These are phyloP conservation scores for Rhynchosporium secalis DNA, from an alignment of 2,329 filamentous ascomycete genomes.

Conservation along the genomic window DNA sequence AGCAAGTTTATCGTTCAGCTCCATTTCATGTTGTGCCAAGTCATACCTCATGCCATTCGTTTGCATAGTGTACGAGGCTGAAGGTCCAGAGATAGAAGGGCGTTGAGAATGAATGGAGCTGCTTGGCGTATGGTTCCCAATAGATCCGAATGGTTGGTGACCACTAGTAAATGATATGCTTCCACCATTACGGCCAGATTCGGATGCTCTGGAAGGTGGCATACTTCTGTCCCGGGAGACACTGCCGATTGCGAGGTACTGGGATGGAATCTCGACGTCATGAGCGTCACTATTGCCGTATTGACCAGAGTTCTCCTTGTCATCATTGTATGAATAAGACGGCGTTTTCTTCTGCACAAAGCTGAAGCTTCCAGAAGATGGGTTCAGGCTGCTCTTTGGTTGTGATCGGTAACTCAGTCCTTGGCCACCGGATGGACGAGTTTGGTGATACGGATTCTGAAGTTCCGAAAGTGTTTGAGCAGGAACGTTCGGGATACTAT, in stretches of 20 bases:
- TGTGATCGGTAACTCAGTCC: conserved; percentile 41
- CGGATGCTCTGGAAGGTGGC: conserved; percentile 56
- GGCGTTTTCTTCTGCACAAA: conserved; percentile 35
- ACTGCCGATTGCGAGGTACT: conserved; percentile 47
- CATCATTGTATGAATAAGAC: conserved; percentile 34
- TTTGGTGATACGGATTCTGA: conserved; percentile 43
- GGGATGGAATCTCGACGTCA: conserved; percentile 32
- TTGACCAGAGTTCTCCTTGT: conserved; percentile 38
- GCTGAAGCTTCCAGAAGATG: conserved; percentile 46
- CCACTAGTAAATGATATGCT: conserved; percentile 30
- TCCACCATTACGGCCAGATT: conserved; percentile 42
- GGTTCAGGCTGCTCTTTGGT: conserved; percentile 46
- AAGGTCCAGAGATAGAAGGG: conserved; percentile 46
- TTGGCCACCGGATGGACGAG: conserved; percentile 50
- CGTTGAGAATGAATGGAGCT: conserved; percentile 51
- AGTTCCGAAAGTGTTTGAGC: conserved; percentile 44
- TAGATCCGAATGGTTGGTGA: conserved; percentile 34
- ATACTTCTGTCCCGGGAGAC: conserved; percentile 55
- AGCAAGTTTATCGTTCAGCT: conserved; percentile 36
- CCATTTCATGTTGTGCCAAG: conserved; percentile 32
- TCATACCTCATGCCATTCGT: conserved; percentile 43
- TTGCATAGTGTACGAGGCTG: conserved; percentile 50
- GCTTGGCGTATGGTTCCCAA: conserved; percentile 44
- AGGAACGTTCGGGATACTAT: conserved; percentile 45
- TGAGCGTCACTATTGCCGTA: conserved; percentile 31